A percentile compares a stretch with the other conserved stretches of the same genome.
Conservation (phyloP, 179 eudicot species). For the Camellia oleifera region DNA sequence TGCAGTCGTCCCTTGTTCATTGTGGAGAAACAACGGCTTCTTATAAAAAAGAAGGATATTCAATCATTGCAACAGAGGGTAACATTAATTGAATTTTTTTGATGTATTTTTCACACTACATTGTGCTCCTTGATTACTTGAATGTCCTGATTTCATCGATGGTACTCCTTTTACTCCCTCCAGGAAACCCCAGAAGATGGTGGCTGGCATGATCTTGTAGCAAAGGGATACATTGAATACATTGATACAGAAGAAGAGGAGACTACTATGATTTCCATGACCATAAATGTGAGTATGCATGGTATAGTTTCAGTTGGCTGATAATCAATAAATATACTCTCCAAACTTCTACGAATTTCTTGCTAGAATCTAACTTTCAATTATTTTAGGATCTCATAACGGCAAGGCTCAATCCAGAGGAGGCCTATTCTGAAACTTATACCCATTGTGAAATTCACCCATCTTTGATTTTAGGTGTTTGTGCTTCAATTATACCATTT, state of each 20-base stretch:
- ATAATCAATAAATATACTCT: neutral
- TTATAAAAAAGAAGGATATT: conserved; percentile 82
- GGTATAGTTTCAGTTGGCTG: neutral
- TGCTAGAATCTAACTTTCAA: conserved; percentile 9
- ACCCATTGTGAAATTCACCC: conserved; percentile 98
- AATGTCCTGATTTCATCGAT: neutral
- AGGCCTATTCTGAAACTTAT: conserved; percentile 84
- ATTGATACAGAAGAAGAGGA: conserved; percentile 99
- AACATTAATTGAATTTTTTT: conserved; percentile 12
- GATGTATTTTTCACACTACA: neutral
- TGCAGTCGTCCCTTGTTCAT: conserved; percentile 96
- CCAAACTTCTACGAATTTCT: neutral
- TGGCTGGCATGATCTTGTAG: conserved; percentile 96
- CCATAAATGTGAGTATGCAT: conserved; percentile 70
- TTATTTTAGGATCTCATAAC: conserved; percentile 69
- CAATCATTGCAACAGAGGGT: conserved; percentile 81
- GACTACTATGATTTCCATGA: conserved; percentile 99
- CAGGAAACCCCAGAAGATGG: conserved; percentile 93
- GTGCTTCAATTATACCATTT: conserved; percentile 95
- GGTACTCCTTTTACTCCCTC: neutral
- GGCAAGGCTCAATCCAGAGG: conserved; percentile 72
- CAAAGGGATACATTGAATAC: conserved; percentile 87
- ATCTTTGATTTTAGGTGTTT: conserved; percentile 84
- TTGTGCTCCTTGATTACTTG: neutral
- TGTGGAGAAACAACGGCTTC: conserved; percentile 88